Evolutionary conservation across 2,329 filamentous ascomycete genomes (phyloP).

Genomic region (Sphaerulina musiva): DNA sequence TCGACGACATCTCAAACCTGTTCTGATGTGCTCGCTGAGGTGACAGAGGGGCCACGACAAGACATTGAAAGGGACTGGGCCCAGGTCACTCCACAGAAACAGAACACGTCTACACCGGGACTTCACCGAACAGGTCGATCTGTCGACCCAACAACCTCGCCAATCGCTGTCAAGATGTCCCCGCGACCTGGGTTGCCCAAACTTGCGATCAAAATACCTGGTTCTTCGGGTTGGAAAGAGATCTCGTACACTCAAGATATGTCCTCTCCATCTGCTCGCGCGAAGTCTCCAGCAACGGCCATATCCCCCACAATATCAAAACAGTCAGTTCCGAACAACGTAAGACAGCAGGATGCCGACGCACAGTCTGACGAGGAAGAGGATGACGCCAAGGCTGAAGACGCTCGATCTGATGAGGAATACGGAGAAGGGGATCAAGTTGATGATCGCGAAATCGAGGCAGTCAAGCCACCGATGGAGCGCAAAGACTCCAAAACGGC

Average conservation of each 20-base stretch:
- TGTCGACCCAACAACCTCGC: background rate
- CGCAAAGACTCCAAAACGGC: slow-evolving; percentile 4
- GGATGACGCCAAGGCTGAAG: background rate
- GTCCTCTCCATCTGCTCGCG: background rate
- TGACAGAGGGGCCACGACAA: background rate
- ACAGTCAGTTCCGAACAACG: background rate
- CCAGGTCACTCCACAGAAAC: background rate
- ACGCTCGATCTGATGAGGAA: background rate
- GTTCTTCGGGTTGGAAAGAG: background rate
- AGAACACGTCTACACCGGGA: background rate
- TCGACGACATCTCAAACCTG: slow-evolving; percentile 6
- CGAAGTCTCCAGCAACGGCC: background rate
- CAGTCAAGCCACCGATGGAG: slow-evolving; percentile 1
- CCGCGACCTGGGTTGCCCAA: background rate
- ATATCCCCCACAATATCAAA: background rate
- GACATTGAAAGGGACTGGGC: background rate
- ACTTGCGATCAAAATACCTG: slow-evolving; percentile 2
- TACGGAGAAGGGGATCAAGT: background rate
- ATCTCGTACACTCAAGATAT: background rate
- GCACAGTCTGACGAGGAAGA: background rate
- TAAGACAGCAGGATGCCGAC: background rate
- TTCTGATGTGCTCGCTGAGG: background rate
- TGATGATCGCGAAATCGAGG: background rate
- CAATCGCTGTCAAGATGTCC: background rate
- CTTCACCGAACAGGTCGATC: background rate